phyloP scores from a whole-genome alignment of 1,139 yeast species.

The Sporopachydermia cereana region DNA sequence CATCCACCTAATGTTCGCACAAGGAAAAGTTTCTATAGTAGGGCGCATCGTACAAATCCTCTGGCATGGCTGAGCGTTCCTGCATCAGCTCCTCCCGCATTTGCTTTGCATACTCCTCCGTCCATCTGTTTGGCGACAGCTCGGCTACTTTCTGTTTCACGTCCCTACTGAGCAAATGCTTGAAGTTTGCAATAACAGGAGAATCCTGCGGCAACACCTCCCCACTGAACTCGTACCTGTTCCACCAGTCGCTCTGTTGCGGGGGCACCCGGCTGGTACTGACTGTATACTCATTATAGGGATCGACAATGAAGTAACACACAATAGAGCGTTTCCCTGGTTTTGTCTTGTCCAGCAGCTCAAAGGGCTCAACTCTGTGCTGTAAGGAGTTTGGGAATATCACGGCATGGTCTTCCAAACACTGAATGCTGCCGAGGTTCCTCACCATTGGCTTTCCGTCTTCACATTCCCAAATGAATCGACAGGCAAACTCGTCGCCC shows the following conservation, averaged over 20 bases:
- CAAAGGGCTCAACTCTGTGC: constrained; percentile 32
- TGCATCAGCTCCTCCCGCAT: constrained; percentile 25
- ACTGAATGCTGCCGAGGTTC: constrained; percentile 21
- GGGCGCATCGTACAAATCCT: constrained; percentile 13
- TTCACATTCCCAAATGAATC: constrained; percentile 22
- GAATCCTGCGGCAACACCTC: neutral
- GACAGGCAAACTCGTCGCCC: constrained; percentile 23
- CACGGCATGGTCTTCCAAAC: constrained; percentile 23
- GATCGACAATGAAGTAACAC: constrained; percentile 33
- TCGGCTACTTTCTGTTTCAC: constrained; percentile 14
- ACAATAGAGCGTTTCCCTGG: constrained; percentile 32
- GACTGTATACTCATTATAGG: constrained; percentile 23
- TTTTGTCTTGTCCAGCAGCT: constrained; percentile 26
- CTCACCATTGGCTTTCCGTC: constrained; percentile 23
- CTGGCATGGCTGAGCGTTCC: constrained; percentile 21
- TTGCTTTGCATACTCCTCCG: constrained; percentile 21
- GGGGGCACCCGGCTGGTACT: constrained; percentile 30
- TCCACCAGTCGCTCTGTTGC: constrained; percentile 32
- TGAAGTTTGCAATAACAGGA: neutral
- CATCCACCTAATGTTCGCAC: constrained; percentile 24
- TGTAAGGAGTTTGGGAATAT: constrained; percentile 32
- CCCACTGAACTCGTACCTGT: constrained; percentile 6
- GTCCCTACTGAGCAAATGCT: constrained; percentile 13
- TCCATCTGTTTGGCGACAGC: constrained; percentile 15
- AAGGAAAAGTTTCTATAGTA: constrained; percentile 20